Percentiles rank a stretch among this genome's conserved stretches.
Evolutionary conservation across 2,329 filamentous ascomycete species (phyloP).

Genomic region (Xylariales sp.): DNA sequence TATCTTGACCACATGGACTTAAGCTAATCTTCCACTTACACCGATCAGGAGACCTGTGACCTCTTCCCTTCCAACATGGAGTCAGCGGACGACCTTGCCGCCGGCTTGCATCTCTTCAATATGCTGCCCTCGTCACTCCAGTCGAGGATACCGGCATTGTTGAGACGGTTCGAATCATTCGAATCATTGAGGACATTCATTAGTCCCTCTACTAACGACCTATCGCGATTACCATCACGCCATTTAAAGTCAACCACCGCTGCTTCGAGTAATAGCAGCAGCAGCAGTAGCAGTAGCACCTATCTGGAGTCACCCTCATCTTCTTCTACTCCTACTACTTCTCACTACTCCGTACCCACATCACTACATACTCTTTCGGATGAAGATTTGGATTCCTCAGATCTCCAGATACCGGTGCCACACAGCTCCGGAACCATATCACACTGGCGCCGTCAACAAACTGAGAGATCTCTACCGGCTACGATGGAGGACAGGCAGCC

Average conservation of each 20-base stretch:
- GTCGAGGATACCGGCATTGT: background rate
- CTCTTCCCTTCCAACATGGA: conserved; percentile 1
- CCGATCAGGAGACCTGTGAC: background rate
- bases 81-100: conserved; percentile 1
- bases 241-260: background rate
- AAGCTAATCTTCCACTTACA: no score
- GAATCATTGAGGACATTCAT: conserved; percentile 4
- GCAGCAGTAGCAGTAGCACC: background rate
- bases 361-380: no score
- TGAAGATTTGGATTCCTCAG: no score
- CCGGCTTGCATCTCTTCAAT: background rate
- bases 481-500: no score
- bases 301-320: background rate
- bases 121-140: conserved; percentile 3
- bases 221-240: background rate
- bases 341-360: no score
- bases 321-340: background rate
- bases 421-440: no score
- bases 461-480: no score
- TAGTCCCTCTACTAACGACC: background rate
- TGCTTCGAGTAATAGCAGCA: background rate
- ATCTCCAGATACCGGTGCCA: no score
- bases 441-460: no score
- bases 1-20: no score
- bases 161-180: background rate